phyloP scores from a whole-genome alignment of 208 protist genomes.

The Trypanosoma scelopori region DNA sequence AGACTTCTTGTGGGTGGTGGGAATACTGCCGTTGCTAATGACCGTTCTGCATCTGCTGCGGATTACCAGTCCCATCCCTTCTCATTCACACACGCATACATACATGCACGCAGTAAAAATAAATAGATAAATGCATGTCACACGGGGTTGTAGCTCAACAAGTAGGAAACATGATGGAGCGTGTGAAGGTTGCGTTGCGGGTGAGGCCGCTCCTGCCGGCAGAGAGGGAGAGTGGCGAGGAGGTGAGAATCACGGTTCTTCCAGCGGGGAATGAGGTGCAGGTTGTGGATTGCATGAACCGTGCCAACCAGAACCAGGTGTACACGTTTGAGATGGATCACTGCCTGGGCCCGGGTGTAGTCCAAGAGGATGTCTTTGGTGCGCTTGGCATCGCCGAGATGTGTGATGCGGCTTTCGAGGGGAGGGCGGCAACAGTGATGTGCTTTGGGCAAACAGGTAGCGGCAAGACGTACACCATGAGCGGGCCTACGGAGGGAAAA shows the following conservation, averaged over 20 bases:
- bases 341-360: conserved; percentile 50
- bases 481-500: conserved; percentile 41
- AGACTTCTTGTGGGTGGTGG: too few relatives aligned
- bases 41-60: too few relatives aligned
- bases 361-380: conserved; percentile 59
- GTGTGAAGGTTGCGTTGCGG: conserved; percentile 51
- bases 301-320: conserved; percentile 17
- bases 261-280: conserved; percentile 19
- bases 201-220: conserved; percentile 65
- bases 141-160: background rate
- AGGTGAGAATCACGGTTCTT: conserved; percentile 23
- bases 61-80: too few relatives aligned
- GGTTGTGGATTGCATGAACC: conserved; percentile 8
- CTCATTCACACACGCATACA: too few relatives aligned
- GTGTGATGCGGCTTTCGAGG: conserved; percentile 73
- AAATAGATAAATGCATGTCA: background rate
- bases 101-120: background rate
- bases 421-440: conserved; percentile 79
- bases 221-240: conserved; percentile 46
- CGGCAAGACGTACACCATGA: conserved; percentile 90
- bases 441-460: conserved; percentile 91
- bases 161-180: conserved; percentile 18
- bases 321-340: conserved; percentile 64
- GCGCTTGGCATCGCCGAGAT: conserved; percentile 41
- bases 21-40: too few relatives aligned